Evolutionary conservation across 1,284 basidiomycete genomes (phyloP).

Genomic region (Puccinia horiana): DNA sequence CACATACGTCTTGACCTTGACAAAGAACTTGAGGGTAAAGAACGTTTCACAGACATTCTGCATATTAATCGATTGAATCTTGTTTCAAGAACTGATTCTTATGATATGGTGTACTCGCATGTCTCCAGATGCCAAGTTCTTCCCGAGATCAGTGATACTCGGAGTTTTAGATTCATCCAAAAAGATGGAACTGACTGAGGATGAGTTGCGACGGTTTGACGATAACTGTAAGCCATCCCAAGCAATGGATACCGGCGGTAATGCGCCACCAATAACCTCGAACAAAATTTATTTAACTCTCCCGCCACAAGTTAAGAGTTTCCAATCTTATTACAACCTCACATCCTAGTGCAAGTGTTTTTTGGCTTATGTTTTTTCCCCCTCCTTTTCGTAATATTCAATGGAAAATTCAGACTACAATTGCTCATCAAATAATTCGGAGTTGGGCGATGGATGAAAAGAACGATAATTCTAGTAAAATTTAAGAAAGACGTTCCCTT

Average conservation of each 20-base stretch:
- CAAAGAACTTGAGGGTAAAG: slow-evolving; percentile 83
- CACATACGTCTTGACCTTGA: slow-evolving; percentile 83
- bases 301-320: slow-evolving; percentile 28
- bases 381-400: background rate
- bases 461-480: background rate
- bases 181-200: slow-evolving; percentile 23
- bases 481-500: background rate
- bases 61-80: background rate
- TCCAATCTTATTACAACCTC: background rate
- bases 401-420: slow-evolving; percentile 4
- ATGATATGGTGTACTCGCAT: background rate
- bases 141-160: slow-evolving; percentile 29
- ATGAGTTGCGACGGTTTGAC: slow-evolving; percentile 24
- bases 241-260: background rate
- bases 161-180: slow-evolving; percentile 20
- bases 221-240: slow-evolving; percentile 5
- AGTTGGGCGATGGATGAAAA: slow-evolving; percentile 9
- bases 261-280: background rate
- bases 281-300: slow-evolving; percentile 14
- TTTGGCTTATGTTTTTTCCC: background rate
- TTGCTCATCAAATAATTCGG: slow-evolving; percentile 42
- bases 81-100: background rate
- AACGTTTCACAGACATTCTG: background rate
- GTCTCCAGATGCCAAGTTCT: slow-evolving; percentile 28
- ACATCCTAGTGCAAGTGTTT: background rate